A percentile compares a stretch with the other conserved stretches of the same genome.
Evolutionary conservation across 306 rosid species (phyloP).

Genomic region (Trichosanthes truncata): DNA sequence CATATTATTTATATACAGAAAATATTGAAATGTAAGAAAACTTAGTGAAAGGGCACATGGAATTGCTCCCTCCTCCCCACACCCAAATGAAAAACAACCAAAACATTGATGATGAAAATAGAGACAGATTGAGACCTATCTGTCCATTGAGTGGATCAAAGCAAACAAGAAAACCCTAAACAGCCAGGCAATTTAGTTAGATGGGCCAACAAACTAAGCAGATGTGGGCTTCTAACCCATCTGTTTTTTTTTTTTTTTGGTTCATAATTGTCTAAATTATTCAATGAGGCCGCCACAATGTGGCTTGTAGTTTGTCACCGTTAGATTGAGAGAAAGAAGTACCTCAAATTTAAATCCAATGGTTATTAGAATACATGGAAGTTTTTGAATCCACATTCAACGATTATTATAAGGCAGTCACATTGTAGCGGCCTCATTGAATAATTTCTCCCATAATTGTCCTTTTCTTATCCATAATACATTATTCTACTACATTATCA

Average conservation of each 20-base stretch:
- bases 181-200: neutral
- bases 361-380: no score
- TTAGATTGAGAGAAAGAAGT: no score
- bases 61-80: neutral
- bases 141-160: neutral
- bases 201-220: neutral
- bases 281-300: no score
- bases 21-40: neutral
- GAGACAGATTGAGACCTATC: neutral
- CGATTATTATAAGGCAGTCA: no score
- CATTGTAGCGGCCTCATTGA: no score
- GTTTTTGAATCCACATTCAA: no score
- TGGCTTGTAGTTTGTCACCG: no score
- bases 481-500: neutral
- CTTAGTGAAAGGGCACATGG: neutral
- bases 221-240: constrained; percentile 3
- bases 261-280: no score
- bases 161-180: neutral
- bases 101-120: neutral
- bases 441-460: no score
- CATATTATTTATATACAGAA: neutral
- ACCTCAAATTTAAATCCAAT: no score
- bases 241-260: neutral
- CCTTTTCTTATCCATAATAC: neutral
- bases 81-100: neutral